Conservation (phyloP, 164 flowering plant species). For the Chloranthus sessilifolius region DNA sequence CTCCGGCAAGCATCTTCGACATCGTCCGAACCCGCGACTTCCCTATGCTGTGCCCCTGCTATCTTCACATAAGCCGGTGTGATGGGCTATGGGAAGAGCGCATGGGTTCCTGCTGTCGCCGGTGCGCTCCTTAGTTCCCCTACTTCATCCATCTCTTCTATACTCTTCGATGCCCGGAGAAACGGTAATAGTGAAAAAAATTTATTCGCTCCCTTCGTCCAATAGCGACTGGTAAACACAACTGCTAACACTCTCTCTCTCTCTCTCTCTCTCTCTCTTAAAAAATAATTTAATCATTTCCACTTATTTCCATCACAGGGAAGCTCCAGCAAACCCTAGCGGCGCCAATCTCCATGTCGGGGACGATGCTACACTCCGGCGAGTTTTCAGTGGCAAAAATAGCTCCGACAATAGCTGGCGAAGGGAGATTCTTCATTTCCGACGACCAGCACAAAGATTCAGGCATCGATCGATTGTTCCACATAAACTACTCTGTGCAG, state of each 20-base stretch:
- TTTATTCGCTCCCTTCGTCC: too few species aligned
- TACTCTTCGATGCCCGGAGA: constrained; percentile 4
- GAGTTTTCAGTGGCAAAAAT: constrained; percentile 40
- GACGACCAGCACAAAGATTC: constrained; percentile 39
- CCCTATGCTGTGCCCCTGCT: constrained; percentile 1
- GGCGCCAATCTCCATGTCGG: constrained; percentile 38
- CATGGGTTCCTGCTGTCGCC: constrained; percentile 18
- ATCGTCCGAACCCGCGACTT: constrained; percentile 6
- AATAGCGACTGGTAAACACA: too few species aligned
- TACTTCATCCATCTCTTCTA: constrained; percentile 27
- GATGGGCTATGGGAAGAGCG: constrained; percentile 49
- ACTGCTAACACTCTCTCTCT: constrained; percentile 19
- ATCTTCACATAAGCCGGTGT: constrained; percentile 42
- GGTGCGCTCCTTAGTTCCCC: constrained; percentile 35
- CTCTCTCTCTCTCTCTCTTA: too few species aligned
- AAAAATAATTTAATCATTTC: background rate
- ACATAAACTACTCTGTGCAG: constrained; percentile 51
- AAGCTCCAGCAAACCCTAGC: constrained; percentile 73
- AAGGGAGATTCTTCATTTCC: constrained; percentile 63
- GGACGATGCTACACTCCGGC: constrained; percentile 70
- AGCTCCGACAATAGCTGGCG: constrained; percentile 58
- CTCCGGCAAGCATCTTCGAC: constrained; percentile 80
- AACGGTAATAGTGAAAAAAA: constrained; percentile 15
- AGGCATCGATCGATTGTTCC: constrained; percentile 48
- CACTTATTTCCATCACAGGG: constrained; percentile 29